These are phyloP conservation scores for Brassica nigra DNA, from an alignment of 345 rosid genomes.

Conservation along the genomic window DNA sequence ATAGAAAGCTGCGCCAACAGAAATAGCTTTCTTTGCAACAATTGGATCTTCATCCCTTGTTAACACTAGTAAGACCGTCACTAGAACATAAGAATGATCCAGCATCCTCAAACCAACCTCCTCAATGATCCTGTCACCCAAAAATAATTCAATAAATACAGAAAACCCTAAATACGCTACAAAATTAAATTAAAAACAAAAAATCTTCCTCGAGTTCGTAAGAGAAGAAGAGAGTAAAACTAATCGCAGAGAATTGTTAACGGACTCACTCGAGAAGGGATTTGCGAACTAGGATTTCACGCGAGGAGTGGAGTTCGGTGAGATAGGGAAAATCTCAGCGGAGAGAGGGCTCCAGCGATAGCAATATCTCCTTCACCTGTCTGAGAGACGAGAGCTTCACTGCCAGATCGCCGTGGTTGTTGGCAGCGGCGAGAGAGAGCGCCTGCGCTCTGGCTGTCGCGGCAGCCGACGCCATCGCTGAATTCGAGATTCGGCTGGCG, in stretches of 20 bases:
- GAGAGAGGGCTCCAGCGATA: constrained; percentile 68
- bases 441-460: constrained; percentile 63
- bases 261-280: constrained; percentile 73
- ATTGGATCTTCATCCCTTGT: constrained; percentile 58
- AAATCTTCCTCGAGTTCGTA: background rate
- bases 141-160: background rate
- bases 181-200: background rate
- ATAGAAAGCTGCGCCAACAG: constrained; percentile 63
- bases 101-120: constrained; percentile 68
- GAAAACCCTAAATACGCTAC: constrained; percentile 21
- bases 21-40: constrained; percentile 68
- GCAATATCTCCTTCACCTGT: constrained; percentile 75
- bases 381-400: constrained; percentile 86
- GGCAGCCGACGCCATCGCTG: constrained; percentile 47
- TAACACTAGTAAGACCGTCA: constrained; percentile 62
- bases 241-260: background rate
- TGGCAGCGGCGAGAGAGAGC: constrained; percentile 74
- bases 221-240: background rate
- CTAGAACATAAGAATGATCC: constrained; percentile 57
- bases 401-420: constrained; percentile 77
- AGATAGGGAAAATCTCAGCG: constrained; percentile 77
- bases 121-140: constrained; percentile 75
- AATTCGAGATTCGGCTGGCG: constrained; percentile 22
- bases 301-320: constrained; percentile 79
- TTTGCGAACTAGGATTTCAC: constrained; percentile 72